phyloP scores from a whole-genome alignment of 306 rosid genomes.

The Nissolia schottii region DNA sequence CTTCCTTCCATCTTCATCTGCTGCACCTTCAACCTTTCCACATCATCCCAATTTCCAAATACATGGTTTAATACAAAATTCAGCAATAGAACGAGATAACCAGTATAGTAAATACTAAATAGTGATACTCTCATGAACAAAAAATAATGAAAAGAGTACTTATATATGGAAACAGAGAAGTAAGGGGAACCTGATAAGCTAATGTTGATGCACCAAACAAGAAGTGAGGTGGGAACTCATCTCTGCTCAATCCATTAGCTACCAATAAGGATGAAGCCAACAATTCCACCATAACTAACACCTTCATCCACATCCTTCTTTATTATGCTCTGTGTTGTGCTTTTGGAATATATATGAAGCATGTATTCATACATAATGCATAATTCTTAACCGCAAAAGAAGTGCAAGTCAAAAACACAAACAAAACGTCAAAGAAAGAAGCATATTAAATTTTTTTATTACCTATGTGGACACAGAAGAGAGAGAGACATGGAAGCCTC shows the following conservation, averaged over 20 bases:
- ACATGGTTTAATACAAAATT: not conserved
- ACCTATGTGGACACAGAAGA: no score
- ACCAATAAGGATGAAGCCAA: not conserved
- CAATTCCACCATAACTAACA: not conserved
- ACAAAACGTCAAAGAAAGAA: no score
- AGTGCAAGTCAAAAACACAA: no score
- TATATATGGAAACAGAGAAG: not conserved
- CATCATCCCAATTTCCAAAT: not conserved
- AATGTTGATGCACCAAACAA: conserved; percentile 64
- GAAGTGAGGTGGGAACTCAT: conserved; percentile 58
- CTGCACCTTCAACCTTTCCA: conserved; percentile 37
- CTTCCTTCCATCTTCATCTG: conserved; percentile 35
- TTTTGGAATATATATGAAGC: no score
- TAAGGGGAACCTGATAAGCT: conserved; percentile 59
- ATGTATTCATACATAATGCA: no score
- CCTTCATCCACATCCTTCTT: not conserved
- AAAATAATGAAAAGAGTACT: not conserved
- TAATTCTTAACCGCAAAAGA: no score
- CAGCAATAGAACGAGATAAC: not conserved
- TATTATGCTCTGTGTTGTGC: not conserved
- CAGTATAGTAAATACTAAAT: no score
- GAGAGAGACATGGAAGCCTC: no score
- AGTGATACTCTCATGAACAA: no score
- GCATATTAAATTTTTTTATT: no score
- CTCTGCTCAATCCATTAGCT: conserved; percentile 27